A percentile compares a stretch with the other conserved stretches of the same genome.
phyloP scores from a whole-genome alignment of 257 asterid species.

The Solanum rostratum region DNA sequence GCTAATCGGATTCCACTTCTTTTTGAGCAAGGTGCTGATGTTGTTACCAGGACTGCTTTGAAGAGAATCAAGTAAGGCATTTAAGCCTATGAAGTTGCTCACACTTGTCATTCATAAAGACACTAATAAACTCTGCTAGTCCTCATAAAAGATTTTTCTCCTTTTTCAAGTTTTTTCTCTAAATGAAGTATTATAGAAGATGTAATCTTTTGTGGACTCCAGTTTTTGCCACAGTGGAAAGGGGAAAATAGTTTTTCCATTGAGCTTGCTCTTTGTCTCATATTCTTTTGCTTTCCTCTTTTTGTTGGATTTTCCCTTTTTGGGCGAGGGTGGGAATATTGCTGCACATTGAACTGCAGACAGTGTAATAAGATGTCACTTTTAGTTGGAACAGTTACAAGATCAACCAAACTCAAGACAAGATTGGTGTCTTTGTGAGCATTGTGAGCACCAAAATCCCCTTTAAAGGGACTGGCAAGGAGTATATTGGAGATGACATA shows the following conservation, averaged over 20 bases:
- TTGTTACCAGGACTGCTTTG: constrained; percentile 79
- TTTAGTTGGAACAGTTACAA: constrained; percentile 83
- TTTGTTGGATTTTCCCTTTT: background rate
- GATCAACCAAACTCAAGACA: constrained; percentile 89
- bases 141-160: background rate
- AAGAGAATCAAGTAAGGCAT: constrained; percentile 74
- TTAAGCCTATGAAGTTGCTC: background rate
- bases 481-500: constrained; percentile 90
- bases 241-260: background rate
- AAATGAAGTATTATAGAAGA: background rate
- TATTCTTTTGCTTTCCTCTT: background rate
- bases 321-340: background rate
- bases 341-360: background rate
- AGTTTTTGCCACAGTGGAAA: background rate
- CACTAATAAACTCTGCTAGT: background rate
- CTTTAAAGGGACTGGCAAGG: constrained; percentile 92
- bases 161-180: background rate
- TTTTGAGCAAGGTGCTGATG: constrained; percentile 97
- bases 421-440: constrained; percentile 85
- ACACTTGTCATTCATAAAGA: background rate
- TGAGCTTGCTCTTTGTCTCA: background rate
- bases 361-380: background rate
- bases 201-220: background rate
- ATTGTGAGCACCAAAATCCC: constrained; percentile 93
- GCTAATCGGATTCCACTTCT: constrained; percentile 94